Evolutionary conservation across 495 filamentous ascomycete species (phyloP), one percentile per base, ranked within the genome.

Genomic region (Xylaria curta): DNA sequence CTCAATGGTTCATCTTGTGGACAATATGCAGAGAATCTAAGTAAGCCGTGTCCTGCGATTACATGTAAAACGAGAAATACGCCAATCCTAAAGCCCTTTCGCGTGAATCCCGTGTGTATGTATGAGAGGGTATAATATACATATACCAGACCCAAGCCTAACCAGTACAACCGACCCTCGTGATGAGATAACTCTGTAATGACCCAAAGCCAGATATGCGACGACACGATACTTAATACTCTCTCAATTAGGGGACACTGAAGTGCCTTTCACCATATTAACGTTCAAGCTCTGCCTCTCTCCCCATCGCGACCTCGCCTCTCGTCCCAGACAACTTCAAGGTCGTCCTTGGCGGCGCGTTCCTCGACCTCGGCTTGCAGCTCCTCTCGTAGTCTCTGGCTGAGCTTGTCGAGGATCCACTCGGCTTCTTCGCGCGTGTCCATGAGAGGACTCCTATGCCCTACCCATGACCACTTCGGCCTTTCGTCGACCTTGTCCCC

Each of bases 351-450:
- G 28, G 63, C 72, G 15, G 13, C n/a, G 28, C 49, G 26, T 36
- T 67, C 69, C 69, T 66, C 64, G 6, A 72, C 70, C 13, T 76
- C 65, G 5, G 44, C 75, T 69, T 80, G 83, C 70, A 92, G 78
- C 78, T 89, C 88, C 40, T 83, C 80, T 26, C 86, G 83, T 69
- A 94, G 72, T 68, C 80, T 85, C 65, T 83, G 80, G 51, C 85
- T 86, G 67, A 94, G 78, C 73, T 86, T 85, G 73, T 91, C 89
- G 31, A 97, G 76, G 36, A 97, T 87, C 94, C 94, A 97, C 78
- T 94, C 89, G 10, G 93, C 84, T 78, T 97, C 94, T 65, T 84
- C 87, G 73, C 90, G 88, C 9, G 85, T 85, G 5, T 91, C 90
- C 85, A 97, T 89, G 58, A 97, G 79, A 12, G 94, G 94, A 72